Percentiles rank a stretch among this genome's conserved stretches.
Conservation (phyloP, 306 rosid species). For the Rosa lucieae region DNA sequence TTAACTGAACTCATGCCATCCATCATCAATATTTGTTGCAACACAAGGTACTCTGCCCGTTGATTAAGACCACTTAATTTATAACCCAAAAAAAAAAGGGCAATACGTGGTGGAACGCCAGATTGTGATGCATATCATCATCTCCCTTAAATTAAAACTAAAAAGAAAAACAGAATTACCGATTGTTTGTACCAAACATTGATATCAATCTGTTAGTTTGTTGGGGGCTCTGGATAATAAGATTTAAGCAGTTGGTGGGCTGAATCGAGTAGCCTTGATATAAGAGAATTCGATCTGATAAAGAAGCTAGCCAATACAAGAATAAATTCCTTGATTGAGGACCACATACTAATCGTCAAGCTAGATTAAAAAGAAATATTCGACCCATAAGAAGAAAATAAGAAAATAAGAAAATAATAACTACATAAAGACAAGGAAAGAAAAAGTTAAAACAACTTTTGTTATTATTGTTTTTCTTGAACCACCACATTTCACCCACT, state of each 20-base stretch:
- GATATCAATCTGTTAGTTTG: background rate
- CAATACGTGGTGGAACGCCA: background rate
- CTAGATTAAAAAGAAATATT: background rate
- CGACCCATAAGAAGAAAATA: background rate
- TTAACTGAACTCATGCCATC: background rate
- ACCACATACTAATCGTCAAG: background rate
- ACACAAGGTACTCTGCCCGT: background rate
- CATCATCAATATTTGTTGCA: background rate
- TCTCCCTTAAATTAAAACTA: background rate
- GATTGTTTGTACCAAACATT: constrained; percentile 7
- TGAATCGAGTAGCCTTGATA: background rate
- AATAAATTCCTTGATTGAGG: constrained; percentile 1
- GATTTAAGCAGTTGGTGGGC: background rate
- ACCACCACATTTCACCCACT: constrained; percentile 2
- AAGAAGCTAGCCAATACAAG: background rate
- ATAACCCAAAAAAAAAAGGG: background rate
- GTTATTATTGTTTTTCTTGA: background rate
- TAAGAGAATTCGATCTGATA: background rate
- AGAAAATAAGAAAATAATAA: background rate
- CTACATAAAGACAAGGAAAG: background rate
- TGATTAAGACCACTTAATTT: background rate
- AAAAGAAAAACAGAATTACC: background rate
- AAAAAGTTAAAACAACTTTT: background rate
- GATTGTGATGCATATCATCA: background rate
- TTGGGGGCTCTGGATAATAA: background rate